Conservation (phyloP, 2,329 filamentous ascomycete species). For the Cercospora canescens region DNA sequence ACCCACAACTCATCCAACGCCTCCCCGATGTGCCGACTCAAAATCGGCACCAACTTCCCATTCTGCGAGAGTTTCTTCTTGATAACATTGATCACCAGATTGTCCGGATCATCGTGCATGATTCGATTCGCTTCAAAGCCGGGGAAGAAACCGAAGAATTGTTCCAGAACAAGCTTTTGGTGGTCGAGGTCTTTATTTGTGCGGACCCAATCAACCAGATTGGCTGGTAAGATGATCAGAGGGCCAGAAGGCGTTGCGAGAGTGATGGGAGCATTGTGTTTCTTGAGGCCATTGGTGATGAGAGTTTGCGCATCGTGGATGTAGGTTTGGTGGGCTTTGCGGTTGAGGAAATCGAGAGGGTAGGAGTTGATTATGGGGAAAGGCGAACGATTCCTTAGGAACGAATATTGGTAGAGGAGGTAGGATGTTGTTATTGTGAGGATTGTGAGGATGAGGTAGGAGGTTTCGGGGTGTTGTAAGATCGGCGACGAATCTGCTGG, state of each 20-base stretch:
- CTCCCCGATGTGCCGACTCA: conserved; percentile 8
- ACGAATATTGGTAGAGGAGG: background rate
- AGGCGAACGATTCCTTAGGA: background rate
- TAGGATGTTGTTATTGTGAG: background rate
- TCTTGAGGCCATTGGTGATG: background rate
- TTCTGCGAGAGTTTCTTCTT: conserved; percentile 22
- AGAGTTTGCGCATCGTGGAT: background rate
- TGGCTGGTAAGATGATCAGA: conserved; percentile 6
- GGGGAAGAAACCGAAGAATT: conserved; percentile 20
- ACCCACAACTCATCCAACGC: conserved; percentile 16
- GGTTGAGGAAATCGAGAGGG: background rate
- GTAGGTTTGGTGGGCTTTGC: background rate
- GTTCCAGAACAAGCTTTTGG: conserved; percentile 18
- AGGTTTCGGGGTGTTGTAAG: background rate
- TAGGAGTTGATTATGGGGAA: background rate
- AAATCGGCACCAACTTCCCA: conserved; percentile 13
- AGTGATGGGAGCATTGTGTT: background rate
- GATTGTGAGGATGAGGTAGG: background rate
- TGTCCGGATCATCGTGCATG: conserved; percentile 4
- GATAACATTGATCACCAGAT: conserved; percentile 19
- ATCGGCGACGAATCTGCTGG: background rate
- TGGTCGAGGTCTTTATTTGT: conserved; percentile 25
- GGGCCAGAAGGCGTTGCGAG: conserved; percentile 2
- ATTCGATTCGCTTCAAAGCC: conserved; percentile 20
- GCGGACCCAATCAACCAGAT: conserved; percentile 1